Conservation (phyloP, 1,284 basidiomycete genomes). For the Agroathelia rolfsii region DNA sequence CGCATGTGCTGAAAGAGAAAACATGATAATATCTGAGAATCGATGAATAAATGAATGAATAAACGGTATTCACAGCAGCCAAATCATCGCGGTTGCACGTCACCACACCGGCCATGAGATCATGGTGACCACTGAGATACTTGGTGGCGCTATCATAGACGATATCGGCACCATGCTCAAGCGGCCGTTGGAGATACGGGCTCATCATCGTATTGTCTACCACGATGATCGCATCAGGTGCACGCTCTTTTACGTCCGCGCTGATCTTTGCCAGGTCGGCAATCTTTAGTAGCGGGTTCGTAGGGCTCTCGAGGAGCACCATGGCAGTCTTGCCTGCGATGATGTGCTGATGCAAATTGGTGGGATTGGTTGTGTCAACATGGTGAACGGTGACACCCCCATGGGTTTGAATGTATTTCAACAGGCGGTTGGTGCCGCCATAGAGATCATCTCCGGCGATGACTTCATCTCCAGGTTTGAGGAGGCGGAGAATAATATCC, state of each 20-base stretch:
- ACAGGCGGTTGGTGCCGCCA: slow-evolving; percentile 93
- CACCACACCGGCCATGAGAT: slow-evolving; percentile 96
- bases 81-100: slow-evolving; percentile 89
- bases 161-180: slow-evolving; percentile 93
- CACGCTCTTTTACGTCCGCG: slow-evolving; percentile 70
- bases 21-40: slow-evolving; percentile 7
- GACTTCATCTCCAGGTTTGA: slow-evolving; percentile 91
- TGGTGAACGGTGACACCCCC: slow-evolving; percentile 88
- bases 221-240: slow-evolving; percentile 78
- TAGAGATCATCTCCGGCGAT: slow-evolving; percentile 97
- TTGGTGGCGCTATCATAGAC: slow-evolving; percentile 99
- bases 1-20: slow-evolving; percentile 57
- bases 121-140: slow-evolving; percentile 96
- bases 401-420: slow-evolving; percentile 85
- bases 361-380: slow-evolving; percentile 83
- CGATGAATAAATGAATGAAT: slow-evolving; percentile 6
- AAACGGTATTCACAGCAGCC: slow-evolving; percentile 49
- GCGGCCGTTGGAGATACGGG: slow-evolving; percentile 91
- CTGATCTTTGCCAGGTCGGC: slow-evolving; percentile 82
- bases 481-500: slow-evolving; percentile 87
- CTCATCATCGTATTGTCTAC: slow-evolving; percentile 99
- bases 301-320: slow-evolving; percentile 95
- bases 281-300: slow-evolving; percentile 95
- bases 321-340: slow-evolving; percentile 72
- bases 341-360: slow-evolving; percentile 55